These are phyloP conservation scores for Volvox carteri DNA, from an alignment of 163 green algal genomes.

Conservation along the genomic window DNA sequence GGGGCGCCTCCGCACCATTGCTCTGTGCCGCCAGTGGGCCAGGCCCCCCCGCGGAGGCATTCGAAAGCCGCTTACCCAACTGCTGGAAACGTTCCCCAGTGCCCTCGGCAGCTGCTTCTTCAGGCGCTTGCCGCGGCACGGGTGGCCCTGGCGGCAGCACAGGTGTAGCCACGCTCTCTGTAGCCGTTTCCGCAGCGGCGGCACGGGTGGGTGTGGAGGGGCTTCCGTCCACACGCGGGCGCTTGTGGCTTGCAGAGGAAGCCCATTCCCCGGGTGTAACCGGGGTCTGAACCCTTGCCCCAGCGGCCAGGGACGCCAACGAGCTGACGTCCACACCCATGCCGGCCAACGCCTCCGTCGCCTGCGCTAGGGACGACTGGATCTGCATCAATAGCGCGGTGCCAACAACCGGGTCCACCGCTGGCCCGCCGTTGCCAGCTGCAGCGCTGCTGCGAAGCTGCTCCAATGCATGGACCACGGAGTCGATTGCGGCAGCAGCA, in stretches of 20 bases:
- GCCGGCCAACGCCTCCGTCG: constrained; percentile 29
- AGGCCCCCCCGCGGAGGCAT: not conserved
- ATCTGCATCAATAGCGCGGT: constrained; percentile 39
- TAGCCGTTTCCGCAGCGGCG: not conserved
- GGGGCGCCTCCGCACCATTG: not conserved
- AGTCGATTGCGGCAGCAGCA: constrained; percentile 41
- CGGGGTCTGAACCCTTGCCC: too few species aligned
- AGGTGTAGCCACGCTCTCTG: constrained; percentile 4
- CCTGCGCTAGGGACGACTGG: constrained; percentile 31
- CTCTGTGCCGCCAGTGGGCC: not conserved
- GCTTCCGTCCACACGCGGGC: constrained; percentile 38
- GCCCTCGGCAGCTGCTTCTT: not conserved
- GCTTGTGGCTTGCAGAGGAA: constrained; percentile 12
- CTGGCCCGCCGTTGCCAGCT: not conserved
- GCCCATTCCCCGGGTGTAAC: constrained; percentile 3
- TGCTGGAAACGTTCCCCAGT: constrained; percentile 43
- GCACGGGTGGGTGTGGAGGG: constrained; percentile 23
- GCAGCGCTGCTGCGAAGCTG: constrained; percentile 36
- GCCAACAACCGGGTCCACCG: not conserved
- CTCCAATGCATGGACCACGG: constrained; percentile 31
- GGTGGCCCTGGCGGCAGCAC: constrained; percentile 15
- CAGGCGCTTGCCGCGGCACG: not conserved
- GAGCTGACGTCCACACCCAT: constrained; percentile 41
- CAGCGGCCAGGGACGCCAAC: constrained; percentile 14
- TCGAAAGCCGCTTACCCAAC: constrained; percentile 10